phyloP scores from a whole-genome alignment of 495 filamentous ascomycete species.

The Penicillium samsonianum region DNA sequence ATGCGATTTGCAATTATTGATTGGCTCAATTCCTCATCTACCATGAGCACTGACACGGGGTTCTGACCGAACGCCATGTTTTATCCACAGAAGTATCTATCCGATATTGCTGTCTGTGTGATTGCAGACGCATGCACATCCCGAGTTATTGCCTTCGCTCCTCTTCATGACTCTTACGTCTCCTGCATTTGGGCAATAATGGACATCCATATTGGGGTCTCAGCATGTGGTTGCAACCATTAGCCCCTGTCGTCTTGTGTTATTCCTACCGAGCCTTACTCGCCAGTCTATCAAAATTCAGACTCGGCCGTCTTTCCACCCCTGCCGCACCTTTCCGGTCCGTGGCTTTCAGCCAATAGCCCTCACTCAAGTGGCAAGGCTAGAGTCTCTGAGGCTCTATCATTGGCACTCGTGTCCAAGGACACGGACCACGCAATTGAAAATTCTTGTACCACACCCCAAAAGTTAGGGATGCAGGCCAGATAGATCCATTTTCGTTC shows the following conservation, averaged over 20 bases:
- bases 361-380: conserved; percentile 25
- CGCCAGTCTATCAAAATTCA: conserved; percentile 26
- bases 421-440: conserved; percentile 33
- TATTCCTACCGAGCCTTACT: conserved; percentile 19
- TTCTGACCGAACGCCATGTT: conserved; percentile 17
- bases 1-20: conserved; percentile 21
- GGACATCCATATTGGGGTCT: conserved; percentile 25
- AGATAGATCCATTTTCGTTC: conserved; percentile 39
- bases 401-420: conserved; percentile 38
- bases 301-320: conserved; percentile 24
- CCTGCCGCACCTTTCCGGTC: conserved; percentile 30
- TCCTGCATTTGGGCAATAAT: conserved; percentile 21
- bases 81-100: conserved; percentile 16
- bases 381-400: conserved; percentile 34
- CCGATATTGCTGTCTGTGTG: conserved; percentile 26
- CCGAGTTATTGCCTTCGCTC: conserved; percentile 16
- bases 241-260: conserved; percentile 10
- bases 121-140: conserved; percentile 27
- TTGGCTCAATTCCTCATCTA: conserved; percentile 24
- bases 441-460: conserved; percentile 18
- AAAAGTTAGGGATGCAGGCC: conserved; percentile 20
- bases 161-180: conserved; percentile 18
- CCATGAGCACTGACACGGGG: conserved; percentile 24
- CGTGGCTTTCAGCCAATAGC: conserved; percentile 31
- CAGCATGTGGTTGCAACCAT: conserved; percentile 31